phyloP scores from a whole-genome alignment of 225 moss, liverwort and hornwort species.

The Physcomitrellopsis africana region DNA sequence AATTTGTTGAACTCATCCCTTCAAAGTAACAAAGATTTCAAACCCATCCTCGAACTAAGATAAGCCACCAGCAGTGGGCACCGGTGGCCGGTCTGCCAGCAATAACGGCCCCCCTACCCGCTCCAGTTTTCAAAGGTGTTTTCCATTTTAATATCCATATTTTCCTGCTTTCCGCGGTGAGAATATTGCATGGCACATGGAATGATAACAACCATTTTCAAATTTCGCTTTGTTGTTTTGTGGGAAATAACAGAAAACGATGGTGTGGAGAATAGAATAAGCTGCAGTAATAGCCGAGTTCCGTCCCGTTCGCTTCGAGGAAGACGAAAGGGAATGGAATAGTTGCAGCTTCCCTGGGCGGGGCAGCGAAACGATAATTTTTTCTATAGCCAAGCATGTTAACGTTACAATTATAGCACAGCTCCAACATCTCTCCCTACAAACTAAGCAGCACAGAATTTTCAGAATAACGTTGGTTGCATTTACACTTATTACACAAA shows the following conservation, averaged over 20 bases:
- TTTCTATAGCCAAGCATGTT: background rate
- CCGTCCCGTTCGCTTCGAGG: too few species aligned
- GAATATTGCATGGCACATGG: background rate
- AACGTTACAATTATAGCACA: constrained; percentile 13
- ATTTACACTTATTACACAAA: background rate
- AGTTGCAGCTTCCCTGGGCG: background rate
- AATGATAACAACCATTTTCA: background rate
- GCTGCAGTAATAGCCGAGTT: too few species aligned
- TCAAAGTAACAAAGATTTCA: background rate
- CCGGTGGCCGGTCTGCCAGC: background rate
- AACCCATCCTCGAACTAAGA: background rate
- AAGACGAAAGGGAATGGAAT: too few species aligned
- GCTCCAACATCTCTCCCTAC: constrained; percentile 17
- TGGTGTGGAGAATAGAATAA: constrained; percentile 6
- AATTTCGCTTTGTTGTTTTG: constrained; percentile 8
- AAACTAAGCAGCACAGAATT: constrained; percentile 22
- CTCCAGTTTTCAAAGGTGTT: constrained; percentile 17
- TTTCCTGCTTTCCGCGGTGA: background rate
- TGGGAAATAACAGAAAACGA: constrained; percentile 14
- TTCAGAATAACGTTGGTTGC: background rate
- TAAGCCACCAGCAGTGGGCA: background rate
- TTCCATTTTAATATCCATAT: background rate
- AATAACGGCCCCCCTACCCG: background rate
- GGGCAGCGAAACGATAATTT: background rate
- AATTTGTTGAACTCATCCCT: background rate